Conservation (phyloP, 805 yeast genomes). For the Metschnikowia shivogae region DNA sequence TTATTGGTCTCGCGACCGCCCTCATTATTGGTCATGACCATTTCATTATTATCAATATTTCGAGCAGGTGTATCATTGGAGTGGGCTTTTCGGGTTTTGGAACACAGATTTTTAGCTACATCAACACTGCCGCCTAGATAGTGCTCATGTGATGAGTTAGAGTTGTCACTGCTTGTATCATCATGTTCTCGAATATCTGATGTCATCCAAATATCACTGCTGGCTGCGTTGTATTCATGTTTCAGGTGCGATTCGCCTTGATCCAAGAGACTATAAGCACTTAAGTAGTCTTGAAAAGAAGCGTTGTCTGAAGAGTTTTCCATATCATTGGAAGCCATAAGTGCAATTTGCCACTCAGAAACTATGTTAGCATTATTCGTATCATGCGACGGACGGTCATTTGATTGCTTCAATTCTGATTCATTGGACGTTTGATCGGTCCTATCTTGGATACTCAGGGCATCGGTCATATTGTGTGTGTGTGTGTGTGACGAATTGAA, state of each 20-base stretch:
- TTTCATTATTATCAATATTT: too few species aligned
- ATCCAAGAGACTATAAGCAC: neutral
- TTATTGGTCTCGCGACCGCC: neutral
- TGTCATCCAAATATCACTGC: neutral
- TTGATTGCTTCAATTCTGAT: neutral
- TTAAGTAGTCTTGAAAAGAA: neutral
- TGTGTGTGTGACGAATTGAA: neutral
- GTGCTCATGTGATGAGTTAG: too few species aligned
- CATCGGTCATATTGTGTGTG: constrained; percentile 1
- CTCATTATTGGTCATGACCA: neutral
- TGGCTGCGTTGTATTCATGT: neutral
- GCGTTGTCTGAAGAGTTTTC: neutral
- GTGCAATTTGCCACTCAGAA: constrained; percentile 1
- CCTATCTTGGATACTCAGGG: neutral
- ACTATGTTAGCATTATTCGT: too few species aligned
- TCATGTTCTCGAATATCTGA: neutral
- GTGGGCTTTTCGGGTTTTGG: too few species aligned
- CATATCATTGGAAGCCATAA: neutral
- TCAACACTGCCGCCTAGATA: neutral
- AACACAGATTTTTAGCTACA: neutral
- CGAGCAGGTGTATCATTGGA: too few species aligned
- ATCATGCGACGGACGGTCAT: too few species aligned
- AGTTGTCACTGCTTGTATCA: neutral
- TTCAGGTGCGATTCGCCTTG: neutral
- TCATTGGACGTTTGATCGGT: neutral